Evolutionary conservation across 179 eudicot species (phyloP), one percentile per base, ranked within the genome.

Genomic region (Actinidia arguta): DNA sequence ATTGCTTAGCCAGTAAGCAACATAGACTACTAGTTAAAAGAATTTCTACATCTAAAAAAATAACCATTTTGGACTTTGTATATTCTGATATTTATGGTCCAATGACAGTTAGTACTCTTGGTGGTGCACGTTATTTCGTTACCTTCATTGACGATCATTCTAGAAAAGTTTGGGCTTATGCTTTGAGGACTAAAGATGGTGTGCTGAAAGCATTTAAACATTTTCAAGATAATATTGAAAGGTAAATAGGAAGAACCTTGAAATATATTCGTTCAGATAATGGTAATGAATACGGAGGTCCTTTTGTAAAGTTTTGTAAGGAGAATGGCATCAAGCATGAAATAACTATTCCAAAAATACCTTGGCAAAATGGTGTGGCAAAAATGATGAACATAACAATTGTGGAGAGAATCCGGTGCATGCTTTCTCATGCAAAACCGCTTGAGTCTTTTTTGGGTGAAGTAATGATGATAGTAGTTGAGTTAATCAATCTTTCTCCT

Each of bases 141-240:
- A 66, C 75, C 75, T 79, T 67, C 22, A 51, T 79, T 52, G 75
- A 79, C 27, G 75, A 51, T 31, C 47, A 51, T 11, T 79, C 64
- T 3, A 79, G 75, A 31, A 79, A 67, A 67, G 17, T 67, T 4
- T 79, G 82, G 74, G 10, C 54, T 14, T 79, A 25, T 9, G 2
- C 36, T 5, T 5, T 79, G 9, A n/a, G 17, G 67, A 8, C 51
- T 20, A 79, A 67, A 50, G 75, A 79, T 11, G 12, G 6, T 1
- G 72, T 78, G 12, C 12, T 63, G 0, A 46, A 61, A n/a, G 12
- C 10, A 5, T 61, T 20, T 22, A n/a, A 61, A 18, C 0, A 6
- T 61, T 61, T 61, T n/a, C 27, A 61, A 11, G 66, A 0, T 4
- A 54, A 13, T 22, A 11, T 61, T 18, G 31, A 61, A 61, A 61